These are phyloP conservation scores for Austroboletus niveus DNA, from an alignment of 1,284 basidiomycete genomes.

Conservation along the genomic window DNA sequence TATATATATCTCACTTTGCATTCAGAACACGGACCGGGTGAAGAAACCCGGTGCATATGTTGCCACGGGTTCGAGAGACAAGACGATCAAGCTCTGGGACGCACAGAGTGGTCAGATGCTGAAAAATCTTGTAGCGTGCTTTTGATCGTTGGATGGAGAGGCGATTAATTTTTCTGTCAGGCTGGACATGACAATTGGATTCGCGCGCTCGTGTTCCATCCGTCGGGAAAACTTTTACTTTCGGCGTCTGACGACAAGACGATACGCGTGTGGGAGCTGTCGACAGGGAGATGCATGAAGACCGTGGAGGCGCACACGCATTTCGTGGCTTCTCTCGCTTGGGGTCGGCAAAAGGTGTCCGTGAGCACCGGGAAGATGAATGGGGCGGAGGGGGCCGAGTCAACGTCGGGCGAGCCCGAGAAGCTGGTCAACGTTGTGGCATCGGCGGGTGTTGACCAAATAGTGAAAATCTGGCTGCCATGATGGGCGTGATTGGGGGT, in stretches of 20 bases:
- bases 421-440: constrained; percentile 79
- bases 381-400: constrained; percentile 35
- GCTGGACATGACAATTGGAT: constrained; percentile 85
- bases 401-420: constrained; percentile 42
- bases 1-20: constrained; percentile 6
- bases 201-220: constrained; percentile 80
- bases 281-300: constrained; percentile 77
- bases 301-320: constrained; percentile 85
- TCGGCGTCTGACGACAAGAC: constrained; percentile 92
- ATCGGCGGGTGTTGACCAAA: constrained; percentile 78
- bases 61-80: constrained; percentile 85
- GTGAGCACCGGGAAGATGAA: constrained; percentile 33
- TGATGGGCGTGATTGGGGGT: constrained; percentile 26
- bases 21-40: constrained; percentile 43
- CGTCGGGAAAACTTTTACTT: constrained; percentile 81
- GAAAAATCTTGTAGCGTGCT: constrained; percentile 50
- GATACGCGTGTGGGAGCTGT: constrained; percentile 85
- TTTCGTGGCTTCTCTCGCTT: constrained; percentile 80
- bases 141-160: neutral
- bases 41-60: constrained; percentile 58
- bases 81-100: constrained; percentile 88
- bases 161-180: constrained; percentile 34
- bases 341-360: constrained; percentile 62
- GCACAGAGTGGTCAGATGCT: constrained; percentile 72
- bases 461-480: constrained; percentile 62